A percentile compares a stretch with the other conserved stretches of the same genome.
Conservation (phyloP, 2,329 filamentous ascomycete genomes). For the Talaromyces sp. region DNA sequence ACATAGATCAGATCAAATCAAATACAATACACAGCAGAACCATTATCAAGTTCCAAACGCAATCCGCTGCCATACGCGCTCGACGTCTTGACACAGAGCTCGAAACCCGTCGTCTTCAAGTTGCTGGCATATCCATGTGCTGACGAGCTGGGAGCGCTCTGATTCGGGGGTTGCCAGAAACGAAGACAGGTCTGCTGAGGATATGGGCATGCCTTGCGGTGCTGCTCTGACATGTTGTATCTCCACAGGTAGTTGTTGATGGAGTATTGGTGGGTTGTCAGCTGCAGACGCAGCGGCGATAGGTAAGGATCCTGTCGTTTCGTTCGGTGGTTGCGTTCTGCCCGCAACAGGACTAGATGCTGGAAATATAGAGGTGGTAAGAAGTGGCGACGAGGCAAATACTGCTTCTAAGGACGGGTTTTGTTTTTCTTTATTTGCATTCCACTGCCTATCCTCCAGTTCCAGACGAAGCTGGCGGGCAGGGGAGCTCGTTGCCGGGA, state of each 20-base stretch:
- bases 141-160: slow-evolving; percentile 28
- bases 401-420: neutral
- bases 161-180: slow-evolving; percentile 25
- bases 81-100: slow-evolving; percentile 34
- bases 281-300: neutral
- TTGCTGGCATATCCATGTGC: slow-evolving; percentile 37
- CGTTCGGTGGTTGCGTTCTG: neutral
- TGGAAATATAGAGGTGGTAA: slow-evolving; percentile 2
- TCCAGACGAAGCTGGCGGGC: slow-evolving; percentile 9
- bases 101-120: slow-evolving; percentile 38
- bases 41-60: slow-evolving; percentile 27
- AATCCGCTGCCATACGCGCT: slow-evolving; percentile 35
- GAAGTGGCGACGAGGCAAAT: slow-evolving; percentile 3
- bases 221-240: neutral
- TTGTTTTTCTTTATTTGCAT: neutral
- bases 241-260: neutral
- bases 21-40: neutral
- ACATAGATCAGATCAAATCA: neutral
- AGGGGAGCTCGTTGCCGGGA: slow-evolving; percentile 8
- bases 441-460: slow-evolving; percentile 5
- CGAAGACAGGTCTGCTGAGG: slow-evolving; percentile 22
- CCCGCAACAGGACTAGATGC: slow-evolving; percentile 2
- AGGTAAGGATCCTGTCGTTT: neutral
- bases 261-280: neutral
- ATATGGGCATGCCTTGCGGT: neutral